Conservation (phyloP, 2,329 filamentous ascomycete species). For the Huntiella savannae region DNA sequence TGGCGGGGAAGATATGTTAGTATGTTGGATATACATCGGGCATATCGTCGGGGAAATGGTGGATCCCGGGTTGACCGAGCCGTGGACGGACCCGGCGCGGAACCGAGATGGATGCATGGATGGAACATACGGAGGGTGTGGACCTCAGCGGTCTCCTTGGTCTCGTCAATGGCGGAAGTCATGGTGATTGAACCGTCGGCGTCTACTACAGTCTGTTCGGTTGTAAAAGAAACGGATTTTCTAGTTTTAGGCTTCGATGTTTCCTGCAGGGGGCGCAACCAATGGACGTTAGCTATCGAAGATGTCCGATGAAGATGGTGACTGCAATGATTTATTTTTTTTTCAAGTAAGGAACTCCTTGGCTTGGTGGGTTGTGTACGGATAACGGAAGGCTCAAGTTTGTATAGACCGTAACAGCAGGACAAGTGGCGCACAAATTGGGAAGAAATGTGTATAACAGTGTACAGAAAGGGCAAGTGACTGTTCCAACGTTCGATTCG, state of each 20-base stretch:
- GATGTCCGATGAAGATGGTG: not conserved
- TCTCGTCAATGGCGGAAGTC: constrained; percentile 51
- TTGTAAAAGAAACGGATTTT: constrained; percentile 87
- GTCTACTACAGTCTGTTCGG: constrained; percentile 74
- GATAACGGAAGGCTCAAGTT: too few species aligned
- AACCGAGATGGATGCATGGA: not conserved
- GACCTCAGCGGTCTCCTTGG: constrained; percentile 60
- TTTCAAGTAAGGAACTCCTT: too few species aligned
- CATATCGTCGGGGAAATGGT: not conserved
- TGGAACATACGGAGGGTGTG: constrained; percentile 48
- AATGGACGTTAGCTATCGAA: constrained; percentile 2
- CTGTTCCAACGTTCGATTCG: too few species aligned
- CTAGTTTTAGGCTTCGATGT: constrained; percentile 38
- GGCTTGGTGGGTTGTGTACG: too few species aligned
- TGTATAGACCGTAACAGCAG: too few species aligned
- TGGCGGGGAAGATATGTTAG: not conserved
- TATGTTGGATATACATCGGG: not conserved
- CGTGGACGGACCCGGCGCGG: not conserved
- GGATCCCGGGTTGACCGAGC: too few species aligned
- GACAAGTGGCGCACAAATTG: too few species aligned
- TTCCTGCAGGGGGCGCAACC: constrained; percentile 3
- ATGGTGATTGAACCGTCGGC: constrained; percentile 71
- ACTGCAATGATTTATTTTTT: too few species aligned
- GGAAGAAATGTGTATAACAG: too few species aligned
- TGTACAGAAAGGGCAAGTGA: too few species aligned